These are phyloP conservation scores for Tolypocladium guangdongense DNA, from an alignment of 2,329 filamentous ascomycete species.

Conservation along the genomic window DNA sequence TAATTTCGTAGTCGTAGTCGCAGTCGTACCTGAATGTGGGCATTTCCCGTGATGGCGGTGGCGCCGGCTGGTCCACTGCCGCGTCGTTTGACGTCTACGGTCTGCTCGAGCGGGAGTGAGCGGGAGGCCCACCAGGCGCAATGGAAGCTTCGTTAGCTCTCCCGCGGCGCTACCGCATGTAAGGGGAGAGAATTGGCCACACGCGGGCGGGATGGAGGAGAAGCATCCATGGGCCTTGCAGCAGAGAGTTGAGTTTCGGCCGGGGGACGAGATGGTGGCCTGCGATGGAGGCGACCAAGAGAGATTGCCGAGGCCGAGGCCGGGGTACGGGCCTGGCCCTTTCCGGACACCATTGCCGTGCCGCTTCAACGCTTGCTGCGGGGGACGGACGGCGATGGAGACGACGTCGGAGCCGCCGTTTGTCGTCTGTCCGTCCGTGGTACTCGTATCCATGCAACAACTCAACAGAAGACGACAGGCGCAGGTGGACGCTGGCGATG, in stretches of 20 bases:
- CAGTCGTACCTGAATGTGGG: too few relatives aligned
- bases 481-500: background rate
- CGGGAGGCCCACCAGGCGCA: background rate
- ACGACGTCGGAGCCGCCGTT: background rate
- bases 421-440: background rate
- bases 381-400: background rate
- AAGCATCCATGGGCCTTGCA: background rate
- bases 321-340: background rate
- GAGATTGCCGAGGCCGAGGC: background rate
- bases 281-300: background rate
- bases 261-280: background rate
- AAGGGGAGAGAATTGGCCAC: background rate
- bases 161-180: background rate
- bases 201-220: background rate
- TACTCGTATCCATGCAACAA: background rate
- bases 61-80: background rate
- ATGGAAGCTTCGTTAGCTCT: background rate
- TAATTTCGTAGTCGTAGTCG: background rate
- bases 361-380: background rate
- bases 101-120: background rate
- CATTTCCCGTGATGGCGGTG: background rate
- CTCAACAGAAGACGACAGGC: background rate
- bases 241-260: too few relatives aligned
- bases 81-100: too few relatives aligned
- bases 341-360: background rate